Evolutionary conservation across 2,329 filamentous ascomycete species (phyloP), one percentile per base, ranked within the genome.

Genomic region (Cladosporium sp.): DNA sequence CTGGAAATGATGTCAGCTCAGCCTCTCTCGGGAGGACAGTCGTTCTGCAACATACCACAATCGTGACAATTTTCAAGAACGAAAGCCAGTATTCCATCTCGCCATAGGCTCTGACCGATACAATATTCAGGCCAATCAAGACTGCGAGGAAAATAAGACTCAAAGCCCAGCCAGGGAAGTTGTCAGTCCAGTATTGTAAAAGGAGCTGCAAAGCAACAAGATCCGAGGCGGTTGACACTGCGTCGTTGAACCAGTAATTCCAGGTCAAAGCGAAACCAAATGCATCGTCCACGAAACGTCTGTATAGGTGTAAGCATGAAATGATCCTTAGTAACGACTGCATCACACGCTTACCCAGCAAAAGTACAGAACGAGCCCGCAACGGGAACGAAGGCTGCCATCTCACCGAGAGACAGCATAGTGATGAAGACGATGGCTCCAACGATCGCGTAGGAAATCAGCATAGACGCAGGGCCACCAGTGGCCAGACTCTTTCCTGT

Each of bases 361-460:
- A 80, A 83, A 2, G 79, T 80, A 66, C 79, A 81, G 61, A 94
- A 94, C 63, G 89, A 89, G 68, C 87, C 84, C 45, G 84, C 82
- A 65, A 91, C 79, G 50, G 90, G 90, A 32, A 93, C 74, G 86
- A 88, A 94, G 53, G 89, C 82, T 9, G 89, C 88, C 88, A 94
- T 93, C 74, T 93, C 89, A 62, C 89, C 89, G 3, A 94, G 82
- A 56, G 83, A 87, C 58, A 85, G 85, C 88, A 93, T 91, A 62
- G 92, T 89, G 49, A 90, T 75, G 73, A 86, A 94, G 63, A 93
- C 89, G 61, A 93, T 75, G 39, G 84, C 74, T 61, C 88, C 88
- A 62, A 90, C 81, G 60, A 87, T 73, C 28, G 83, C 78, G 73
- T 90, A 90, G 12, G 85, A 84, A 68, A 90, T 86, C 62, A 90